These are phyloP conservation scores for Naganishia randhawae DNA, from an alignment of 768 basidiomycete species.

Conservation along the genomic window DNA sequence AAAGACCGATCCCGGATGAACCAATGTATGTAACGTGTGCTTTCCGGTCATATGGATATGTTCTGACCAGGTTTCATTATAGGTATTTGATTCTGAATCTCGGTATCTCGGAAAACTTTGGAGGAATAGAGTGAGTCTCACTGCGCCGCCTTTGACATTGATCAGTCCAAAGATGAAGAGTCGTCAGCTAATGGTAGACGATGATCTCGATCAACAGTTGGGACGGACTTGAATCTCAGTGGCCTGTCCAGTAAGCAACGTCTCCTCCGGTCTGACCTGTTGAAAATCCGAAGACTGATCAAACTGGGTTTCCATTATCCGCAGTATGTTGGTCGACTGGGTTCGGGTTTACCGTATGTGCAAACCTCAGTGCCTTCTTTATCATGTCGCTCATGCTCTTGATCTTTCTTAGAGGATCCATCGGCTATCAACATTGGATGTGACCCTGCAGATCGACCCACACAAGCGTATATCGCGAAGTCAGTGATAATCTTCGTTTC, in stretches of 20 bases:
- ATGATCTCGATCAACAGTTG: neutral
- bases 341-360: conserved; percentile 56
- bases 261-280: no score
- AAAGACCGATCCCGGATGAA: conserved; percentile 71
- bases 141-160: neutral
- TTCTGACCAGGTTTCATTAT: neutral
- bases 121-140: conserved; percentile 57
- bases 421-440: conserved; percentile 68
- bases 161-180: no score
- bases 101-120: conserved; percentile 80
- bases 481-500: neutral
- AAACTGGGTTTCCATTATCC: conserved; percentile 52
- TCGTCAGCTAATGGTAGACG: neutral
- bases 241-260: conserved; percentile 28
- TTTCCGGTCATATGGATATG: conserved; percentile 11
- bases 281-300: neutral
- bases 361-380: neutral
- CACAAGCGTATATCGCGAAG: conserved; percentile 60
- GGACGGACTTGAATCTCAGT: conserved; percentile 27
- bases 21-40: conserved; percentile 59
- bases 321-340: conserved; percentile 80
- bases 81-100: conserved; percentile 47
- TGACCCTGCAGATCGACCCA: conserved; percentile 73
- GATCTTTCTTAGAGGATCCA: conserved; percentile 38
- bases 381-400: neutral